Evolutionary conservation across 2,329 filamentous ascomycete species (phyloP), one percentile per base, ranked within the genome.

Genomic region (Fusarium udum): DNA sequence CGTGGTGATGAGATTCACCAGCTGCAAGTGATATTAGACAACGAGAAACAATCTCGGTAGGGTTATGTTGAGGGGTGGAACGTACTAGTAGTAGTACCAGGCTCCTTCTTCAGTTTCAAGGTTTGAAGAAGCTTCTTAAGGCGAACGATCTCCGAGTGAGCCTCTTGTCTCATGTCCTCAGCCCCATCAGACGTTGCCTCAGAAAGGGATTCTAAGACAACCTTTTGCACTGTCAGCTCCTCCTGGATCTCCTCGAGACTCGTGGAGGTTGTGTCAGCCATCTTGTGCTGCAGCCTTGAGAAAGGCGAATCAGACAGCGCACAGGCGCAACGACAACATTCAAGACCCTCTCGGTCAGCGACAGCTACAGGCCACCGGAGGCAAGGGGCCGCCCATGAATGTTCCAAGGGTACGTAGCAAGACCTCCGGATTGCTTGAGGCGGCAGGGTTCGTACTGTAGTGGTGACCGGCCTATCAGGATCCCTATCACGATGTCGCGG

Each of bases 201-300:
- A 26, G 69, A 43, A n/a, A 88, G 80, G 4, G 85, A 87, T 13
- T 76, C 71, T 7, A 87, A 78, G 26, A 87, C 80, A 56, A 84
- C 83, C 52, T 79, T 79, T 66, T 86, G 83, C 26, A 86, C 79
- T 37, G 74, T 79, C 67, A 87, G 76, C 62, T 87, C 85, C 53
- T 85, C 83, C 24, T 71, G 72, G 26, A 86, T 72, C 24, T 75
- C 77, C 52, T 79, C 74, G 24, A 80, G 53, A 15, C 62, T 71
- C 64, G 71, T 69, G 24, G 72, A 55, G 51, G 32, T 76, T 71
- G 39, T 48, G 56, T 69, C 53, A 53, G 67, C 71, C 75, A 69
- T 74, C 31, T 46, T 73, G 59, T 26, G 46, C 51, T 59, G 52
- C 45, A 52, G 61, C 32, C 58, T 51, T 57, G 56, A 55, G 46